A percentile compares a stretch with the other conserved stretches of the same genome.
phyloP scores from a whole-genome alignment of 176 grass and related monocot species.

The Ampelocalamus luodianensis region DNA sequence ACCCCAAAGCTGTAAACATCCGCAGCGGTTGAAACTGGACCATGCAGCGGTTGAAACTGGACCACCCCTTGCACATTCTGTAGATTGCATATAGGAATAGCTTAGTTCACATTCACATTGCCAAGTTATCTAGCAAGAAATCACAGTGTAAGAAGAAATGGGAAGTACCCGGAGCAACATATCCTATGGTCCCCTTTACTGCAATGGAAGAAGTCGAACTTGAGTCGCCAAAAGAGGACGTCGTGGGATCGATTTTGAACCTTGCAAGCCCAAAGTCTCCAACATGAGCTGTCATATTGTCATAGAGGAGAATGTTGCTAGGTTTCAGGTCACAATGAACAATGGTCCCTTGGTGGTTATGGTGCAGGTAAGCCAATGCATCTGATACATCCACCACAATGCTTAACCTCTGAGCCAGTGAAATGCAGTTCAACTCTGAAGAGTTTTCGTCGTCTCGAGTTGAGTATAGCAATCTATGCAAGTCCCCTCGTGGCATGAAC shows the following conservation, averaged over 20 bases:
- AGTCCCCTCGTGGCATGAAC: constrained; percentile 35
- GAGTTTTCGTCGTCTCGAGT: neutral
- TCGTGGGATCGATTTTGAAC: neutral
- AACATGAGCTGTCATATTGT: neutral
- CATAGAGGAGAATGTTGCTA: neutral
- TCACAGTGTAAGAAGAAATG: neutral
- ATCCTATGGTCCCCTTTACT: constrained; percentile 31
- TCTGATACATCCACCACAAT: constrained; percentile 37
- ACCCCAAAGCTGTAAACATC: constrained; percentile 39
- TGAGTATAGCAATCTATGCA: constrained; percentile 28
- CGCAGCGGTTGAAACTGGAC: neutral
- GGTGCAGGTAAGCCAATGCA: constrained; percentile 27
- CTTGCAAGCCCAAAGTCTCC: neutral
- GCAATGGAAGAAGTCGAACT: neutral
- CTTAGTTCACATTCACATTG: neutral
- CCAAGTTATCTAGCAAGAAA: neutral
- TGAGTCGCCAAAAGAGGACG: neutral
- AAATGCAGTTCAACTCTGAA: neutral
- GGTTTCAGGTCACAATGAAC: neutral
- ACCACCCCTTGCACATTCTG: constrained; percentile 4
- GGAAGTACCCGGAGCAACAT: no score
- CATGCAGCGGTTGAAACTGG: neutral
- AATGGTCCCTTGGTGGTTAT: neutral
- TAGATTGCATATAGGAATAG: neutral
- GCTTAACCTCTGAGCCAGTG: constrained; percentile 33